These are phyloP conservation scores for Mycena floridula DNA, from an alignment of 768 basidiomycete genomes.

Conservation along the genomic window DNA sequence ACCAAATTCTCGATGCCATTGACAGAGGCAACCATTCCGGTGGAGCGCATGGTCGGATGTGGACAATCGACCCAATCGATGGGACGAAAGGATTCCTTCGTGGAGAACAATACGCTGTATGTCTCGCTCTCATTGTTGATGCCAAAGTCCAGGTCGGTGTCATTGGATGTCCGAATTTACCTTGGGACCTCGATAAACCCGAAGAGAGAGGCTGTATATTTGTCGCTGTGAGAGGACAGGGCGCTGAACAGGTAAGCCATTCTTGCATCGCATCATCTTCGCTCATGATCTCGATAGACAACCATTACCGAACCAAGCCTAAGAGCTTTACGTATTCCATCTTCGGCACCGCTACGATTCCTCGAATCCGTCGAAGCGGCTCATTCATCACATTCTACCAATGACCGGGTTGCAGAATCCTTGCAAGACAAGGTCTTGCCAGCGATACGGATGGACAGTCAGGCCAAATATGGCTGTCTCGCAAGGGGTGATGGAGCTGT, in stretches of 20 bases:
- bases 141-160: slow-evolving; percentile 76
- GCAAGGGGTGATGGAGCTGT: slow-evolving; percentile 80
- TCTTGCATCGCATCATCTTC: background rate
- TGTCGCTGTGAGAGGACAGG: slow-evolving; percentile 81
- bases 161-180: slow-evolving; percentile 91
- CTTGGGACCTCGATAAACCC: slow-evolving; percentile 43
- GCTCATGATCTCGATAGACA: slow-evolving; percentile 28
- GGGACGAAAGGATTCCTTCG: slow-evolving; percentile 92
- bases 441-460: slow-evolving; percentile 90
- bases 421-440: slow-evolving; percentile 62
- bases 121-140: slow-evolving; percentile 78
- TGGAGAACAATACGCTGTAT: slow-evolving; percentile 91
- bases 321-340: slow-evolving; percentile 48
- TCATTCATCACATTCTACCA: slow-evolving; percentile 88
- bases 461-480: slow-evolving; percentile 90
- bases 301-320: slow-evolving; percentile 46
- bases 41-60: slow-evolving; percentile 70
- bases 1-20: slow-evolving; percentile 75
- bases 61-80: slow-evolving; percentile 88
- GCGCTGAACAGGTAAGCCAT: slow-evolving; percentile 59
- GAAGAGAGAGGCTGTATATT: slow-evolving; percentile 76
- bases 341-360: slow-evolving; percentile 50
- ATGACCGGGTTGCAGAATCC: slow-evolving; percentile 59
- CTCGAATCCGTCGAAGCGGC: slow-evolving; percentile 91
- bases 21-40: slow-evolving; percentile 77